Base-by-base conservation (phyloP, 2,329 filamentous ascomycete species). In the Xylaria sp. region DNA sequence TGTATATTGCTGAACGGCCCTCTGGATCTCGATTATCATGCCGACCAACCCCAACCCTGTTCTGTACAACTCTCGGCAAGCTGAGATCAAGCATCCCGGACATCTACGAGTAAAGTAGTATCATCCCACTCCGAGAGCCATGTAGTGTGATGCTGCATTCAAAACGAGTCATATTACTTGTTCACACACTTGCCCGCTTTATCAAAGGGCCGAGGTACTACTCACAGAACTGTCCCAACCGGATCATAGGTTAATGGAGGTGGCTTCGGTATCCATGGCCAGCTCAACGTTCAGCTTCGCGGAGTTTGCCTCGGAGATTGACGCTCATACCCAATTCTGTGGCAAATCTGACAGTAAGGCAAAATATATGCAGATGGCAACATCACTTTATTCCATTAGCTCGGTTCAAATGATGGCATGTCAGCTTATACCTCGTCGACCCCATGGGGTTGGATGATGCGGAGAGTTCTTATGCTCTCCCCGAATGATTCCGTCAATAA, bases 401-500 rank as follows among this genome's bases (percentile, higher is more conserved):
- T 42, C 37, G 37, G 7, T 42, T 42, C 11, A 42, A 42, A 3
- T 30, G 23, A 13, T 5, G 37, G 37, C 37, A 13, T 10, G 37
- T 13, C 37, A 11, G 37, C 37, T 9, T 42, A 42, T 42, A 1
- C 37, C 37, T 55, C 51, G 18, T 56, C 50, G 16, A 51, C 59
- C 57, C 54, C 54, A 58, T 55, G 57, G 54, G 59, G 52, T 58
- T 55, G 42, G 52, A 58, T 57, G 54, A 53, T 37, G 52, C 52
- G 54, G 51, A 53, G 50, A 9, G 44, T 35, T 19, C 23, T 51
- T 47, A n/a, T 48, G 37, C 37, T 42, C 37, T 42, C 37, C 2
- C 8, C 37, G 37, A 42, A 13, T 42, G 37, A 10, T 39, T 50
- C 50, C 30, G 57, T 42, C 30, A 13, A 13, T 57, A 56, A 46